These are phyloP conservation scores for Amniculicola lignicola DNA, from an alignment of 495 filamentous ascomycete genomes.

Conservation along the genomic window DNA sequence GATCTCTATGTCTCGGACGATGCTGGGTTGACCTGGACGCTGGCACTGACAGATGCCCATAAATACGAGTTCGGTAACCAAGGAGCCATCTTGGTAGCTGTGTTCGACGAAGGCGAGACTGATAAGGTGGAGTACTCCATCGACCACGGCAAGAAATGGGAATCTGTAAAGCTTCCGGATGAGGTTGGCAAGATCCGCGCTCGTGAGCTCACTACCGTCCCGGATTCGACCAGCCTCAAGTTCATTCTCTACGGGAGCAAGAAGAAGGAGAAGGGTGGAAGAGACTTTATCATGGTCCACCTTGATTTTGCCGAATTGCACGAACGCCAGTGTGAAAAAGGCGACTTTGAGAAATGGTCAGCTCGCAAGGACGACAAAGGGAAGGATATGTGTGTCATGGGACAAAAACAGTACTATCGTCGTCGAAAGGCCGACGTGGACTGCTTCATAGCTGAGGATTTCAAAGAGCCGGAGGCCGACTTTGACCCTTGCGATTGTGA, in stretches of 20 bases:
- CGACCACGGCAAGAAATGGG: conserved; percentile 66
- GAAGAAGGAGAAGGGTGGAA: conserved; percentile 44
- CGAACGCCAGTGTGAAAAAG: conserved; percentile 71
- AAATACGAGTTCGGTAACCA: conserved; percentile 94
- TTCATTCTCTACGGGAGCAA: conserved; percentile 67
- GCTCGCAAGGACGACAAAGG: conserved; percentile 77
- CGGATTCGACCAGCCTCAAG: conserved; percentile 85
- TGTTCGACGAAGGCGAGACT: conserved; percentile 62
- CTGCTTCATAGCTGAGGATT: conserved; percentile 85
- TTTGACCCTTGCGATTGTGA: conserved; percentile 75
- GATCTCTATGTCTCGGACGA: conserved; percentile 87
- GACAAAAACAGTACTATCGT: conserved; percentile 78
- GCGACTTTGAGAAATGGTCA: conserved; percentile 79
- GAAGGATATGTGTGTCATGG: conserved; percentile 87
- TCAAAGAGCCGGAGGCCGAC: conserved; percentile 64
- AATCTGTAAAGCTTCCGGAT: conserved; percentile 63
- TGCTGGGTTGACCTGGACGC: conserved; percentile 78
- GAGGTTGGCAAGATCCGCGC: conserved; percentile 60
- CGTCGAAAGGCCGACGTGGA: conserved; percentile 79
- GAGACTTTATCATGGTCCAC: conserved; percentile 58
- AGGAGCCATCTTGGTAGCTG: conserved; percentile 79
- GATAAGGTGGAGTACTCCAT: conserved; percentile 75
- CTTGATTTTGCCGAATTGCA: conserved; percentile 82
- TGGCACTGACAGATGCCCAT: conserved; percentile 73
- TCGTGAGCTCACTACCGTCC: conserved; percentile 73